Evolutionary conservation across 805 yeast genomes (phyloP).

Genomic region (Lachancea meyersii): DNA sequence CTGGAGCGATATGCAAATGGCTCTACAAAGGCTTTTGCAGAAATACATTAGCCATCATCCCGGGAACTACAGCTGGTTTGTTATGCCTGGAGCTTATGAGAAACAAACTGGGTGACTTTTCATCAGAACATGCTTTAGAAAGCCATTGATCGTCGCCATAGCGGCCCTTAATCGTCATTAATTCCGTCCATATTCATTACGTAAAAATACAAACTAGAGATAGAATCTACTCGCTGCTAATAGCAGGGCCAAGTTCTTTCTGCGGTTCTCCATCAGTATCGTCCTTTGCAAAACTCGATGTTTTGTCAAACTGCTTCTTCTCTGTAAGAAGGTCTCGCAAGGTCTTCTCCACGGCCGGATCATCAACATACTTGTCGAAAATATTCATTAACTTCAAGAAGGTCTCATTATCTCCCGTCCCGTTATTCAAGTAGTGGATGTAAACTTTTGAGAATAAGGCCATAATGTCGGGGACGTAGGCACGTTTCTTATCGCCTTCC

Average conservation of each 20-base stretch:
- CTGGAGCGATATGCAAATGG: constrained; percentile 51
- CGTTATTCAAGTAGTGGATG: constrained; percentile 39
- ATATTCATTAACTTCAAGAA: constrained; percentile 35
- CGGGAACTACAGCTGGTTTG: constrained; percentile 83
- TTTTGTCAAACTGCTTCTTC: constrained; percentile 26
- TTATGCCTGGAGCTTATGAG: constrained; percentile 80
- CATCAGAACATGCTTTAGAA: not conserved
- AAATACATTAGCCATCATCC: constrained; percentile 69
- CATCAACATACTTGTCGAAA: constrained; percentile 37
- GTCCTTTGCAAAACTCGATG: not conserved
- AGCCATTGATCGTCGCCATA: not conserved
- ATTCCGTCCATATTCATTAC: constrained; percentile 5
- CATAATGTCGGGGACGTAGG: constrained; percentile 39
- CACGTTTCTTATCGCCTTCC: constrained; percentile 52
- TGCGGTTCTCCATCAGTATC: not conserved
- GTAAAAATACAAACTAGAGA: not conserved
- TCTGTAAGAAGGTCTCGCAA: constrained; percentile 35
- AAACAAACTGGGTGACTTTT: constrained; percentile 28
- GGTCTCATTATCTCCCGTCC: constrained; percentile 34
- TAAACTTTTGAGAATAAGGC: constrained; percentile 62
- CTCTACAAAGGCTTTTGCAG: constrained; percentile 72
- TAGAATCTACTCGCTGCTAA: not conserved
- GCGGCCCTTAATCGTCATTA: not conserved
- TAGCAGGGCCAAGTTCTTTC: not conserved
- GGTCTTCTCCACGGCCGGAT: constrained; percentile 34